Percentiles rank a stretch among this genome's conserved stretches.
These are phyloP conservation scores for Blastobotrys raffinosifermentans DNA, from an alignment of 1,139 yeast genomes.

Conservation along the genomic window DNA sequence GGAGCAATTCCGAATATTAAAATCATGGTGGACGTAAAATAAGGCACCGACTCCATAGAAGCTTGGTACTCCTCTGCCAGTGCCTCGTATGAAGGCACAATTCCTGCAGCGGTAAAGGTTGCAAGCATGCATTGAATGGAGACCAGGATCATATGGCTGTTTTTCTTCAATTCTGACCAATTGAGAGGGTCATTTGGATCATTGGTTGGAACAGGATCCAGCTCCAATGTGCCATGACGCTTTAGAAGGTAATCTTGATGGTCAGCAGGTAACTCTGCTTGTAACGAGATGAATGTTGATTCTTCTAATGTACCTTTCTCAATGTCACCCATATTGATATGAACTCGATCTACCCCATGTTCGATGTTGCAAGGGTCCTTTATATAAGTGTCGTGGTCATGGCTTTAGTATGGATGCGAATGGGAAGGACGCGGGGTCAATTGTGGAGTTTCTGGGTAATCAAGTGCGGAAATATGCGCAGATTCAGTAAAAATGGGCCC, in stretches of 20 bases:
- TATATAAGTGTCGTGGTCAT: no score
- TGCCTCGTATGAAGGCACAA: conserved; percentile 17
- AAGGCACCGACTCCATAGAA: conserved; percentile 14
- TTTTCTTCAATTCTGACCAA: conserved; percentile 16
- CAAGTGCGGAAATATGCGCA: no score
- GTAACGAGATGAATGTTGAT: no score
- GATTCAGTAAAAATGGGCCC: no score
- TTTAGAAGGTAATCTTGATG: conserved; percentile 6
- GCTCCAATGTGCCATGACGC: conserved; percentile 20
- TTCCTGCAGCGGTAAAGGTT: conserved; percentile 18
- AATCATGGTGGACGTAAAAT: conserved; percentile 17
- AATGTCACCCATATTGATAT: no score
- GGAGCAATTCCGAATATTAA: conserved; percentile 17
- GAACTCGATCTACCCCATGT: no score
- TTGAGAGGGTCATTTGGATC: conserved; percentile 17
- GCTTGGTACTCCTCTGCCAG: conserved; percentile 16
- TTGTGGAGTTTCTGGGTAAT: no score
- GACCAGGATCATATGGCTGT: conserved; percentile 11
- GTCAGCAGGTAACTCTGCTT: no score
- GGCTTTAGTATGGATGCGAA: no score
- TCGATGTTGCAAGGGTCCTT: no score
- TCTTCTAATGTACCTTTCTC: no score
- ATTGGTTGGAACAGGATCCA: conserved; percentile 18
- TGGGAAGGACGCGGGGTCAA: no score
- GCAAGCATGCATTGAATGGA: conserved; percentile 16